Conservation (phyloP, 208 protist species). For the Wallacemonas sp. region DNA sequence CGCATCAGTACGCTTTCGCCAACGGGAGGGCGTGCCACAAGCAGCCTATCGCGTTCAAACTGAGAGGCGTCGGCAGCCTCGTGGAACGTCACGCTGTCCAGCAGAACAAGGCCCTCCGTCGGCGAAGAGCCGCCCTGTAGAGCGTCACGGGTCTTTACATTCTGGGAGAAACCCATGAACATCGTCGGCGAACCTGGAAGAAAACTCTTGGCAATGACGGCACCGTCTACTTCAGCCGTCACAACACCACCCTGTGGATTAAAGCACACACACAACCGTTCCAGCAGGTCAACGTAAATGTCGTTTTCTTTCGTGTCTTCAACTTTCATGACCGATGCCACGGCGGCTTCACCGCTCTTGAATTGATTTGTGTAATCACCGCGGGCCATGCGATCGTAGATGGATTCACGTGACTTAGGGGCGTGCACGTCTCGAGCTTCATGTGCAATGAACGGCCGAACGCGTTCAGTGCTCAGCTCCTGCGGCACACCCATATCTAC, state of each 20-base stretch:
- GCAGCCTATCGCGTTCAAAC: constrained; percentile 68
- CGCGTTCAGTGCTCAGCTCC: constrained; percentile 62
- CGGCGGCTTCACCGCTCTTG: constrained; percentile 34
- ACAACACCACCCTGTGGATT: constrained; percentile 55
- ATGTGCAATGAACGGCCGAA: constrained; percentile 85
- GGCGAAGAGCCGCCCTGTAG: too few species aligned
- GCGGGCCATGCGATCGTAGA: constrained; percentile 30
- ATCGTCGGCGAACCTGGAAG: constrained; percentile 87
- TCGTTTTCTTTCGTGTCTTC: constrained; percentile 68
- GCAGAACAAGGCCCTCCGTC: constrained; percentile 32
- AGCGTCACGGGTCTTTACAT: constrained; percentile 66
- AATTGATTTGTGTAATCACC: constrained; percentile 36
- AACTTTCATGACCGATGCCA: constrained; percentile 45
- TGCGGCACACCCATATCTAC: constrained; percentile 87
- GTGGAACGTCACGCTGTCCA: constrained; percentile 90
- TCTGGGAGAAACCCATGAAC: constrained; percentile 80
- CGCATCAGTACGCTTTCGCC: constrained; percentile 92
- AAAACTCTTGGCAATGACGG: constrained; percentile 91
- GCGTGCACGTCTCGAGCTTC: constrained; percentile 27
- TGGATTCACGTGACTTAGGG: constrained; percentile 18
- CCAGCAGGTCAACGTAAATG: constrained; percentile 90
- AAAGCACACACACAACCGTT: constrained; percentile 80
- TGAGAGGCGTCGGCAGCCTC: constrained; percentile 54
- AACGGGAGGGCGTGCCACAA: constrained; percentile 72
- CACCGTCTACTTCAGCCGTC: constrained; percentile 80